phyloP scores from a whole-genome alignment of 2,329 filamentous ascomycete species.

The Cytospora paraplurivora region DNA sequence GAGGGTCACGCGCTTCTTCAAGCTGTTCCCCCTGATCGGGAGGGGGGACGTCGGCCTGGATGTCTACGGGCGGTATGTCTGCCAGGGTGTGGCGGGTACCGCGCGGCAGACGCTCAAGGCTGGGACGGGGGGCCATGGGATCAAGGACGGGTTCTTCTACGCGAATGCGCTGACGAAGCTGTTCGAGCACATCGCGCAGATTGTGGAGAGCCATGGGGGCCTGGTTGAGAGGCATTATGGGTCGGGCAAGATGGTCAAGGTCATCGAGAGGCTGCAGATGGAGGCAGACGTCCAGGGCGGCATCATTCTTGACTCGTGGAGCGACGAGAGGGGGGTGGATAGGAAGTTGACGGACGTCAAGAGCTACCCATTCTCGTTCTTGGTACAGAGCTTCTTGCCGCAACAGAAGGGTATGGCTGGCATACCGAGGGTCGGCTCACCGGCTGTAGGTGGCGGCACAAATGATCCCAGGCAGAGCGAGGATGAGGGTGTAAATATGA shows the following conservation, averaged over 20 bases:
- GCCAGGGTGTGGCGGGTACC: conserved; percentile 84
- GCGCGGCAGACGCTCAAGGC: conserved; percentile 81
- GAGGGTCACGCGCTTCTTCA: conserved; percentile 95
- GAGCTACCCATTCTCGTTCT: conserved; percentile 95
- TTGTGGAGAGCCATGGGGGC: conserved; percentile 87
- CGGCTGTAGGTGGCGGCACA: conserved; percentile 57
- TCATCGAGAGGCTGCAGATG: conserved; percentile 88
- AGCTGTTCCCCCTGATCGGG: conserved; percentile 92
- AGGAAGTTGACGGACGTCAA: conserved; percentile 92
- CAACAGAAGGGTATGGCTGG: conserved; percentile 63
- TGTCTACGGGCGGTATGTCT: conserved; percentile 94
- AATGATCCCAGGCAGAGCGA: conserved; percentile 65
- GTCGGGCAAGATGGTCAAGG: conserved; percentile 86
- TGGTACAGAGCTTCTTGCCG: conserved; percentile 90
- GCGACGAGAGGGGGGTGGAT: conserved; percentile 82
- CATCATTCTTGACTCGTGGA: conserved; percentile 94
- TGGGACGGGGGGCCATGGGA: conserved; percentile 53
- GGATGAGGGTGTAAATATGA: conserved; percentile 95
- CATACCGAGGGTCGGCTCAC: conserved; percentile 73
- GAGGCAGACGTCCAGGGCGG: conserved; percentile 96
- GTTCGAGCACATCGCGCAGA: conserved; percentile 97
- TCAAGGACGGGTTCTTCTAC: conserved; percentile 85
- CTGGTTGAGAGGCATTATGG: conserved; percentile 96
- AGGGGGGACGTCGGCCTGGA: conserved; percentile 87
- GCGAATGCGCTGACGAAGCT: conserved; percentile 86